Conservation (phyloP, 768 basidiomycete species). For the Vararia minispora region DNA sequence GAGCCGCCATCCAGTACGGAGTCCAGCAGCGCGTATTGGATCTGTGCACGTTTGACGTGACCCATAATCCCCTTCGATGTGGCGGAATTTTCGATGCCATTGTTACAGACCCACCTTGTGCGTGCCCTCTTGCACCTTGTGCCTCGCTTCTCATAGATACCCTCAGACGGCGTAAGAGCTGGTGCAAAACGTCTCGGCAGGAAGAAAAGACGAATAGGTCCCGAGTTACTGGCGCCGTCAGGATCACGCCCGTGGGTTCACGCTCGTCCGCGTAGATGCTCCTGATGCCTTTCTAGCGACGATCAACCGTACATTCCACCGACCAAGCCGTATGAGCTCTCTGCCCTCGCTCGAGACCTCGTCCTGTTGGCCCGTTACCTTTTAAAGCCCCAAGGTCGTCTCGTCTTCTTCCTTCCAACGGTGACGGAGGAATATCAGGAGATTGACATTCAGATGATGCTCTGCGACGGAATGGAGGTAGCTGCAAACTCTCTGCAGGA, state of each 20-base stretch:
- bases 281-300: slow-evolving; percentile 24
- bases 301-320: slow-evolving; percentile 79
- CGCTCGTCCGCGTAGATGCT: not conserved
- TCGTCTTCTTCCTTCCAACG: slow-evolving; percentile 94
- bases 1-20: slow-evolving; percentile 80
- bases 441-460: slow-evolving; percentile 67
- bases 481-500: slow-evolving; percentile 84
- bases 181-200: slow-evolving; percentile 76
- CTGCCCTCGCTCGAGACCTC: slow-evolving; percentile 71
- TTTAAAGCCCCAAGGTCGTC: slow-evolving; percentile 73
- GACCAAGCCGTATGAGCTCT: slow-evolving; percentile 86
- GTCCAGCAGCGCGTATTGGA: slow-evolving; percentile 65
- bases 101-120: slow-evolving; percentile 90
- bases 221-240: too few species aligned
- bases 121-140: slow-evolving; percentile 18
- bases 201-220: slow-evolving; percentile 34
- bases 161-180: slow-evolving; percentile 79
- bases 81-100: slow-evolving; percentile 92
- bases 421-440: slow-evolving; percentile 87
- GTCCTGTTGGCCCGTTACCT: slow-evolving; percentile 74
- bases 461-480: slow-evolving; percentile 82
- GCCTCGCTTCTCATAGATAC: slow-evolving; percentile 1
- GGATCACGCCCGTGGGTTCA: slow-evolving; percentile 30
- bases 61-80: slow-evolving; percentile 77
- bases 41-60: slow-evolving; percentile 88